Evolutionary conservation across 2,329 filamentous ascomycete genomes (phyloP), one percentile per base, ranked within the genome.

Genomic region (Leptographium procerum): DNA sequence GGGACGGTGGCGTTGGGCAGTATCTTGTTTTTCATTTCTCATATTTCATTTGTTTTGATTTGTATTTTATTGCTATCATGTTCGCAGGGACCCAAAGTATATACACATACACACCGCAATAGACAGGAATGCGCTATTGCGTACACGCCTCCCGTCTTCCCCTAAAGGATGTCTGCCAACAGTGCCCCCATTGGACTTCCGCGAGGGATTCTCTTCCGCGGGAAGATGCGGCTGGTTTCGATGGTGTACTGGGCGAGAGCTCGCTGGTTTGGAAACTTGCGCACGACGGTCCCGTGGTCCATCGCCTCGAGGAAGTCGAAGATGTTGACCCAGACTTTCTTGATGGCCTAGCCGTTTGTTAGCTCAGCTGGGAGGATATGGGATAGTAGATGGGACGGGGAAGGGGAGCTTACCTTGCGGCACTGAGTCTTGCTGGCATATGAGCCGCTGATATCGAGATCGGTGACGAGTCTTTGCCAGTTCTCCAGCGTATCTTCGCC

Each of bases 261-360:
- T 0, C 8, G 2, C 24, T 68, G 59, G 58, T 43, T 73, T 1
- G 22, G 8, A 62, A 77, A 79, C 34, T 65, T 66, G 1, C 19
- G 60, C 3, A 75, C 68, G 0, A 53, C 5, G 1, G 4, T 31
- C 11, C 62, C 61, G 2, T 59, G 61, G 7, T 64, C 57, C 28
- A 71, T 57, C 11, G 70, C 72, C 0, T 67, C 61, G 8, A 81
- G 65, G 58, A 81, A 76, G 64, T 81, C 78, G 31, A 60, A 61
- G 43, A 81, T 80, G 59, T 81, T 81, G 59, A 81, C 70, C 65
- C 73, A 72, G 5, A 79, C 66, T 0, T 53, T 62, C n/a, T 64
- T 64, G 2, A 79, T 19, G 26, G 9, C 40, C 19, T 31, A 11
- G 16, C 22, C 19, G 2, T 45, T 28, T 22, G 13, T 55, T 13